Conservation (phyloP, 2,329 filamentous ascomycete genomes). For the Mariannaea sp. region DNA sequence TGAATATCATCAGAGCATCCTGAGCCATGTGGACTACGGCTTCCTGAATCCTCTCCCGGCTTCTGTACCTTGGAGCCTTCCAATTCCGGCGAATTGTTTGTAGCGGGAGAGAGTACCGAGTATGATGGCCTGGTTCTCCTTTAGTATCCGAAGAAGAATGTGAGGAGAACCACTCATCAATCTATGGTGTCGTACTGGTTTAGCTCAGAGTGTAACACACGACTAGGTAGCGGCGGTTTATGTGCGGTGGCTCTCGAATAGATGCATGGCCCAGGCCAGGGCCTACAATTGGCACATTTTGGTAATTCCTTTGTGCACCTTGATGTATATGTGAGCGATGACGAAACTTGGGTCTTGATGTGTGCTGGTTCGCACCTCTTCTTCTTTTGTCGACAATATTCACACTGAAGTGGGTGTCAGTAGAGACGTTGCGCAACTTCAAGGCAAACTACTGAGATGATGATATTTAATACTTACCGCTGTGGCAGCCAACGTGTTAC, state of each 20-base stretch:
- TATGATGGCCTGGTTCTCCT: too few species aligned
- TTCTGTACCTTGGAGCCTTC: too few species aligned
- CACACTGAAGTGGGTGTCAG: not conserved
- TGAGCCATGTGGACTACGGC: too few species aligned
- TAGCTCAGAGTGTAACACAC: not conserved
- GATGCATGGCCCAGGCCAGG: not conserved
- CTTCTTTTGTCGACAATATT: not conserved
- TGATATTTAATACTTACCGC: too few species aligned
- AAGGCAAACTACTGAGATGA: too few species aligned
- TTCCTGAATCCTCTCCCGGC: too few species aligned
- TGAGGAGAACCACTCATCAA: too few species aligned
- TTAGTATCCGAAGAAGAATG: too few species aligned
- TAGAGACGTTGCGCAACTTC: too few species aligned
- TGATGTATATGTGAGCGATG: not conserved
- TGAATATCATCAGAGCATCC: too few species aligned
- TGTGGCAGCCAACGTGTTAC: not conserved
- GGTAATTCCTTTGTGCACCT: not conserved
- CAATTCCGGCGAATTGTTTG: too few species aligned
- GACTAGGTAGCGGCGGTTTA: not conserved
- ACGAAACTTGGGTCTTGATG: not conserved
- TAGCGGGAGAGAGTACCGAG: too few species aligned
- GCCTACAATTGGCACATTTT: not conserved
- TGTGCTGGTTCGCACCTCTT: not conserved
- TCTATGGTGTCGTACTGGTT: not conserved
- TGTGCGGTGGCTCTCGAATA: not conserved